Evolutionary conservation across 768 basidiomycete genomes (phyloP).

Genomic region (Termitomyces titanicus): DNA sequence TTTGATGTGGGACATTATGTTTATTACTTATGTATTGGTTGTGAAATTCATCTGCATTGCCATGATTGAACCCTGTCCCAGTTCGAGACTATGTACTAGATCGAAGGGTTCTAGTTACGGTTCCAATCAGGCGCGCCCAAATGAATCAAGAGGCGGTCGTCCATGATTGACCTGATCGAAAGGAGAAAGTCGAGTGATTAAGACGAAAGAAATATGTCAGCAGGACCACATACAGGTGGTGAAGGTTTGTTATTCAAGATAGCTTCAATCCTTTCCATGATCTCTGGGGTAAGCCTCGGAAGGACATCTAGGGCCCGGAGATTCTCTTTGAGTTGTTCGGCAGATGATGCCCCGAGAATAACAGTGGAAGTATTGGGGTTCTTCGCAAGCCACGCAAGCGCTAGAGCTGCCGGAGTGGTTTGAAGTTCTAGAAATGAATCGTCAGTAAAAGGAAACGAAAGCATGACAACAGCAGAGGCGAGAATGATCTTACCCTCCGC

Average conservation of each 20-base stretch:
- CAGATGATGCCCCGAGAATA: conserved; percentile 64
- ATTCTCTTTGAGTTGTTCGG: conserved; percentile 46
- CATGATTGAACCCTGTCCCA: no score
- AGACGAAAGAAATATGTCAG: background rate
- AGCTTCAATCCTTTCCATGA: conserved; percentile 56
- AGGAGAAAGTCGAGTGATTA: background rate
- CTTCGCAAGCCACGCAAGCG: conserved; percentile 75
- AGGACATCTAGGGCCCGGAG: conserved; percentile 46
- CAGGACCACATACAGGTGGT: conserved; percentile 23
- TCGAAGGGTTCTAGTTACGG: background rate
- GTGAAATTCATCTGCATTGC: background rate
- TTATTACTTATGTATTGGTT: background rate
- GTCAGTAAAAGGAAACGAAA: background rate
- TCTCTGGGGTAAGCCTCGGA: conserved; percentile 58
- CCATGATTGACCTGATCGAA: conserved; percentile 1
- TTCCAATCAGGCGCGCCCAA: background rate
- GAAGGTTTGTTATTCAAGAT: conserved; percentile 49
- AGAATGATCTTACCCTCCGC: conserved; percentile 35
- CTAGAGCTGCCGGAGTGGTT: conserved; percentile 55
- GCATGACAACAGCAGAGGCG: no score
- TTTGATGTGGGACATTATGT: conserved; percentile 17
- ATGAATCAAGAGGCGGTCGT: conserved; percentile 2
- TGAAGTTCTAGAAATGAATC: conserved; percentile 25
- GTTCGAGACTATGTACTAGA: background rate
- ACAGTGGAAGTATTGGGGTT: conserved; percentile 70